Conservation (phyloP, 176 grass and related monocot species). For the Panicum miliaceum region DNA sequence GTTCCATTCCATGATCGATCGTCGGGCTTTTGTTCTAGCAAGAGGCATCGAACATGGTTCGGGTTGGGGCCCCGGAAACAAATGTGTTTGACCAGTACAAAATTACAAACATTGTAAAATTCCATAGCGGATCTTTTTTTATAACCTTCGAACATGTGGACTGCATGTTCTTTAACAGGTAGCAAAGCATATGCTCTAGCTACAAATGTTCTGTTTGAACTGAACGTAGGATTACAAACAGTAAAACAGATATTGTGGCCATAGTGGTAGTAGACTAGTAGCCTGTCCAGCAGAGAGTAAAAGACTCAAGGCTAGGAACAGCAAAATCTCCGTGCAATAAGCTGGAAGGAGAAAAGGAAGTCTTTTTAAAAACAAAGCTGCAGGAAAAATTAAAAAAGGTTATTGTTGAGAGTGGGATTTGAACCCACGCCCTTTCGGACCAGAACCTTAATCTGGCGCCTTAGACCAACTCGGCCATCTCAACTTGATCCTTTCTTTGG, state of each 20-base stretch:
- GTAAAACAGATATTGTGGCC: no score
- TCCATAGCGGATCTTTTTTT: no score
- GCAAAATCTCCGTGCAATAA: no score
- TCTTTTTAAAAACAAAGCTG: neutral
- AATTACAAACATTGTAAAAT: no score
- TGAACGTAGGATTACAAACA: no score
- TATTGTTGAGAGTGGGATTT: constrained; percentile 60
- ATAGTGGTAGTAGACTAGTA: no score
- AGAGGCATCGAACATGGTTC: neutral
- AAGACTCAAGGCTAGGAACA: no score
- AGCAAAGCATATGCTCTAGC: no score
- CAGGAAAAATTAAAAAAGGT: neutral
- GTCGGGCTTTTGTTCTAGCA: neutral
- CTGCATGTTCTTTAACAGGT: no score
- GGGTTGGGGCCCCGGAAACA: neutral
- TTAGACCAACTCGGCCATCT: constrained; percentile 94
- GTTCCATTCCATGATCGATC: neutral
- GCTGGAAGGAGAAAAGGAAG: neutral
- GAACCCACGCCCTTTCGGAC: constrained; percentile 97
- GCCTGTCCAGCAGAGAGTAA: no score
- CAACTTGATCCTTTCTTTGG: neutral
- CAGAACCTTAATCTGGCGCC: constrained; percentile 98
- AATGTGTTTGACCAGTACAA: neutral
- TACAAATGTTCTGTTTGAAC: no score
- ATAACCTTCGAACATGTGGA: no score